These are phyloP conservation scores for Andrographis paniculata DNA, from an alignment of 305 asterid species.

Conservation along the genomic window DNA sequence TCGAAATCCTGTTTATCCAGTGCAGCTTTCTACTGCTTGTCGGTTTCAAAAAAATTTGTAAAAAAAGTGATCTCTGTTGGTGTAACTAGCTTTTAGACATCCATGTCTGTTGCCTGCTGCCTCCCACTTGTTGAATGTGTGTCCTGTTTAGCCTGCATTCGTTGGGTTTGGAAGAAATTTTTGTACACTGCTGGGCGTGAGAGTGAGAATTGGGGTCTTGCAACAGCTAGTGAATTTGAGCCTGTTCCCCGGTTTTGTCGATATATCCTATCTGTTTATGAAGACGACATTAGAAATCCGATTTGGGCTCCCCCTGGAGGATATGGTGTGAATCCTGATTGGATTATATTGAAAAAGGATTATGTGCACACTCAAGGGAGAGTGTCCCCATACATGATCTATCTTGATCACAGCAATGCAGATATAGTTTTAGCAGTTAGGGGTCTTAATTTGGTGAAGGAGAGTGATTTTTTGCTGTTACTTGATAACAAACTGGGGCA, in stretches of 20 bases:
- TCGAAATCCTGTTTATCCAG: not conserved
- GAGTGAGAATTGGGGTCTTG: slow-evolving; percentile 90
- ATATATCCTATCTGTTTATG: slow-evolving; percentile 67
- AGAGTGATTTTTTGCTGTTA: slow-evolving; percentile 66
- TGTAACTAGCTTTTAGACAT: slow-evolving; percentile 33
- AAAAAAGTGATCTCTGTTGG: slow-evolving; percentile 20
- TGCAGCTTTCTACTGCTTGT: slow-evolving; percentile 6
- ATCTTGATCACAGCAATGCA: slow-evolving; percentile 58
- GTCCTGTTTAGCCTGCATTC: slow-evolving; percentile 78
- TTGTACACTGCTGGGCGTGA: slow-evolving; percentile 85
- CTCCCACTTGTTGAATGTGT: slow-evolving; percentile 88
- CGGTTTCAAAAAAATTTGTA: slow-evolving; percentile 1
- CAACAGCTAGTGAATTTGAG: slow-evolving; percentile 77
- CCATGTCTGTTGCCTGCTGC: slow-evolving; percentile 92
- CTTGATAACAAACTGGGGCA: slow-evolving; percentile 91
- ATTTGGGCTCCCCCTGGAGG: slow-evolving; percentile 82
- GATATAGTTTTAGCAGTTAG: slow-evolving; percentile 71
- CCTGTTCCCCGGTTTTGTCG: slow-evolving; percentile 74
- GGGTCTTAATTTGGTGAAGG: slow-evolving; percentile 82
- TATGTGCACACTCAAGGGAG: slow-evolving; percentile 49
- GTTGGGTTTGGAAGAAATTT: slow-evolving; percentile 97
- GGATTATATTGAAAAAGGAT: slow-evolving; percentile 52
- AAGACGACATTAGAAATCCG: slow-evolving; percentile 70
- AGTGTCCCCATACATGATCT: slow-evolving; percentile 82
- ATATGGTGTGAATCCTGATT: slow-evolving; percentile 69